Evolutionary conservation across 148 eudicot species (phyloP), one percentile per base, ranked within the genome.

Genomic region (Amaranthus hypochondriacus): DNA sequence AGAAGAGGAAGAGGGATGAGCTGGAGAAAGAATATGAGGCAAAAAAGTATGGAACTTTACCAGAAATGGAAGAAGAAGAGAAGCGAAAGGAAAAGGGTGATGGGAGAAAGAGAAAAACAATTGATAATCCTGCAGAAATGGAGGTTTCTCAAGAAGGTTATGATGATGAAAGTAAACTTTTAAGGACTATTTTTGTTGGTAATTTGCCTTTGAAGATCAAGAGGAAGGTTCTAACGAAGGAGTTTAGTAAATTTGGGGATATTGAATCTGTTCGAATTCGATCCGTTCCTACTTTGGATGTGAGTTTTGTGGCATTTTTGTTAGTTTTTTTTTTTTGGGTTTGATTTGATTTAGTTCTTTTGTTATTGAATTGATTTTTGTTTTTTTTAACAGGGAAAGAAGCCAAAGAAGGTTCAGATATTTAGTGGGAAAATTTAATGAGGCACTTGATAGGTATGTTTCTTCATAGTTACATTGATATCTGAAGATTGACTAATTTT

Each of bases 101-200:
- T 66, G 97, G 97, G 72, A 84, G 79, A 79, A 93, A 93, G 88
- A 82, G 97, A 86, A 92, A 92, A 73, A 69, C 83, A 18, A 56
- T 74, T 14, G 93, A 92, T 55, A 80, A 84, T 62, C 79, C 80
- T 4, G 77, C 73, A 48, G 92, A 87, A 55, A 67, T 84, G 87
- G 69, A 78, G 87, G 91, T 80, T 68, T 49, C 79, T 3, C 82
- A 87, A 70, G 99, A 96, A 77, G 97, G 92, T 48, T 92, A 87
- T 82, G 99, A 92, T 84, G 99, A 96, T 76, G 97, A 96, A 79
- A 83, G 71, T 71, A 96, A 92, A 81, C 86, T 96, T 67, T 80
- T 87, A 81, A 96, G 94, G 88, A 96, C 99, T 48, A 84, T 92
- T 60, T 92, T 92, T 82, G 96, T 92, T 75, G 99, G 99, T 46